Base-by-base conservation (phyloP, 345 rosid species). In the Linum tenue region DNA sequence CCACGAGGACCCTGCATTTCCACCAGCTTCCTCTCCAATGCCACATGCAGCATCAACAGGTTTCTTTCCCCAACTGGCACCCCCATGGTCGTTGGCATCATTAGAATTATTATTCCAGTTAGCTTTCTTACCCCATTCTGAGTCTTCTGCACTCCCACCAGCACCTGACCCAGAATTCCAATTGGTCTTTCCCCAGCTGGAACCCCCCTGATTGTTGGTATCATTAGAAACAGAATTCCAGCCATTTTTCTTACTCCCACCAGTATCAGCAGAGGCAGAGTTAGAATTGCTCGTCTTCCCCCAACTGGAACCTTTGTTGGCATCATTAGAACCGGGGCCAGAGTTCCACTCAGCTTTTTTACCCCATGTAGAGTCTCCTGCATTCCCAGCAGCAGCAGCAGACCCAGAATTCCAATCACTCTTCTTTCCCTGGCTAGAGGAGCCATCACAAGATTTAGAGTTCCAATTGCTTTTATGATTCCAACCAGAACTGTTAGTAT, bases 1-100 rank as follows among this genome's bases (percentile, higher is more conserved):
- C 58, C 58, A 55, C 12, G 16, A 4, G n/a, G 58, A 55, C 31
- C 31, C 31, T 22, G 31, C 31, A 55, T 74, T 65, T 22, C 31
- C 31, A 51, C 62, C 79, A 16, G 70, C 79, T 59, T 6, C 67
- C 39, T 70, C 73, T 59, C 64, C 76, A 60, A 68, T 50, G 7
- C 74, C 74, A 69, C n/a, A 55, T 66, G 43, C 72, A 35, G 35
- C 31, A 22, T 22, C 31, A 22, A 22, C 31, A 22, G 31, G 31
- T 22, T 0, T 62, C 68, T 44, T 76, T 66, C 56, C 60, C 44
- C 17, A 41, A 36, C 22, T 40, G 31, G 67, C 40, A 41, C 3
- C 55, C 14, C 31, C 31, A 22, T 35, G 60, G 36, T 57, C 44
- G 22, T 15, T 22, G 5, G 12, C 15, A 12, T 22, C 58, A 22